phyloP scores from a whole-genome alignment of 441 rosid species.

The Eutrema salsugineum region DNA sequence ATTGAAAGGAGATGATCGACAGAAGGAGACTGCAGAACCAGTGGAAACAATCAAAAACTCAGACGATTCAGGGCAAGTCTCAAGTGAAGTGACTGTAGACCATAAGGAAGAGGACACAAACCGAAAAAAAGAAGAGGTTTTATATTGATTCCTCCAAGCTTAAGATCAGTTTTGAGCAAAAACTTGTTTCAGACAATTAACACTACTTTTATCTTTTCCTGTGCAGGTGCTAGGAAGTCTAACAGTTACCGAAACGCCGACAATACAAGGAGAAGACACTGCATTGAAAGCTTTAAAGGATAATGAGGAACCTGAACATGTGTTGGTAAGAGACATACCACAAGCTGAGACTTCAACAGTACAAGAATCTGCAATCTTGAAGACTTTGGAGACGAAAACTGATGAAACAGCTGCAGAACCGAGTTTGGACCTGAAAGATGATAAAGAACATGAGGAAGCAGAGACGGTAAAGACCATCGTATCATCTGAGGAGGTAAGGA shows the following conservation, averaged over 20 bases:
- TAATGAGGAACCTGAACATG: conserved; percentile 12
- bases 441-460: conserved; percentile 26
- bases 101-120: conserved; percentile 24
- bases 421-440: background rate
- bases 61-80: background rate
- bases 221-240: conserved; percentile 25
- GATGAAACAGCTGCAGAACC: background rate
- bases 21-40: background rate
- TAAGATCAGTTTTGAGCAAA: background rate
- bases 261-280: background rate
- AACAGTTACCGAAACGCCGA: background rate
- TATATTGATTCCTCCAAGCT: conserved; percentile 2
- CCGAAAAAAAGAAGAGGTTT: conserved; percentile 28
- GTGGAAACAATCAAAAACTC: background rate
- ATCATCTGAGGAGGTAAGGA: conserved; percentile 45
- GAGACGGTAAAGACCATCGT: conserved; percentile 31
- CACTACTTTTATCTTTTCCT: background rate
- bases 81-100: background rate
- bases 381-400: background rate
- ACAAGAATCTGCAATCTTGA: background rate
- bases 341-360: conserved; percentile 13
- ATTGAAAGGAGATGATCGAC: background rate
- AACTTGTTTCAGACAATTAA: background rate
- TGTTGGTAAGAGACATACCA: background rate
- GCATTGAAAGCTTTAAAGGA: background rate